Percentiles rank a stretch among this genome's conserved stretches.
phyloP scores from a whole-genome alignment of 2,329 filamentous ascomycete genomes.

The Escovopsis sp. region DNA sequence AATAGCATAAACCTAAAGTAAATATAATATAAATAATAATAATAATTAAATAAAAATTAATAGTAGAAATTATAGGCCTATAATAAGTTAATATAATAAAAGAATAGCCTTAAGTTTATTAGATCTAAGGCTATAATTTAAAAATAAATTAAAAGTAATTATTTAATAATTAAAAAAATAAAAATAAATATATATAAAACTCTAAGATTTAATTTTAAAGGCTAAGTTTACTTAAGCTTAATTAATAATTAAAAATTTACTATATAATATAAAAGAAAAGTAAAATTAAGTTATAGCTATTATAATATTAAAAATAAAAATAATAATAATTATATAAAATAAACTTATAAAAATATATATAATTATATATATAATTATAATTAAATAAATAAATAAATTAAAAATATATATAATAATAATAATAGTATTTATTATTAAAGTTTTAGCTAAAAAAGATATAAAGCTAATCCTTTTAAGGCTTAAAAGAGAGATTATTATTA shows the following conservation, averaged over 20 bases:
- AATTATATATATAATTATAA: background rate
- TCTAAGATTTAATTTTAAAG: background rate
- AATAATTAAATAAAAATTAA: background rate
- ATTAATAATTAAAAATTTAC: background rate
- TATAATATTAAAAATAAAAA: background rate
- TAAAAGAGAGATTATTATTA: background rate
- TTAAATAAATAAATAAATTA: background rate
- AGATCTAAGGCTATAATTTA: background rate
- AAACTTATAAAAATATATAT: background rate
- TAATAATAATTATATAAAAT: background rate
- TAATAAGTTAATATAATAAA: background rate
- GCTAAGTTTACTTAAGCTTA: background rate
- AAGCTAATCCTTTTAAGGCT: background rate
- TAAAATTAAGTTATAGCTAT: too few relatives aligned
- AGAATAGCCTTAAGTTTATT: background rate
- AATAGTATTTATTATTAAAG: background rate
- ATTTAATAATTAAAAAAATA: background rate
- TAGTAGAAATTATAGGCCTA: background rate
- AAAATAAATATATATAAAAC: too few relatives aligned
- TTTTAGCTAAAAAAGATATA: background rate
- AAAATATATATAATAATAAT: background rate
- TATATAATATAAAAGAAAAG: too few relatives aligned
- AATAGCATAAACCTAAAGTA: too few relatives aligned
- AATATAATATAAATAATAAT: too few relatives aligned
- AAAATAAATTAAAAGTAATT: background rate